phyloP scores from a whole-genome alignment of 2,329 filamentous ascomycete genomes.

The Fusarium cyanostomum region DNA sequence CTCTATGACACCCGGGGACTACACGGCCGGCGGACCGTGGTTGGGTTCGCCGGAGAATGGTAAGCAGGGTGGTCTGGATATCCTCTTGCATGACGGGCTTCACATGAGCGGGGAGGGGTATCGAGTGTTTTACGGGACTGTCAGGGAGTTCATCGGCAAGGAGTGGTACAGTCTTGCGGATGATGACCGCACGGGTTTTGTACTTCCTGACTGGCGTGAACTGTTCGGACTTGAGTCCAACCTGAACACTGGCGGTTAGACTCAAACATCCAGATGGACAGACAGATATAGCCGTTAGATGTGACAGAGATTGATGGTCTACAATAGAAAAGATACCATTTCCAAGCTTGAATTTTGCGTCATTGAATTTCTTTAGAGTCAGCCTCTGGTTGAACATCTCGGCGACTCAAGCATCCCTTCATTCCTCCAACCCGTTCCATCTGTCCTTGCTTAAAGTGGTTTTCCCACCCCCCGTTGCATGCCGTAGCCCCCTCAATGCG shows the following conservation, averaged over 20 bases:
- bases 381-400: neutral
- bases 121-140: slow-evolving; percentile 59
- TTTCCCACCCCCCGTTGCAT: slow-evolving; percentile 13
- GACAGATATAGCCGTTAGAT: neutral
- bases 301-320: neutral
- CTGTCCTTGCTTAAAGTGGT: slow-evolving; percentile 2
- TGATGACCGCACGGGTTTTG: slow-evolving; percentile 52
- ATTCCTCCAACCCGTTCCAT: neutral
- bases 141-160: slow-evolving; percentile 59
- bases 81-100: slow-evolving; percentile 66
- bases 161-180: slow-evolving; percentile 51
- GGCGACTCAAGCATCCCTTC: neutral
- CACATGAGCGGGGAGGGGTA: slow-evolving; percentile 66
- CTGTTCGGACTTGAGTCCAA: slow-evolving; percentile 28
- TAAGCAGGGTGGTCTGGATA: slow-evolving; percentile 60
- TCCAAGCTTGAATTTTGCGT: neutral
- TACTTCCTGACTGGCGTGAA: slow-evolving; percentile 61
- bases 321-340: neutral
- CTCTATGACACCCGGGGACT: slow-evolving; percentile 65
- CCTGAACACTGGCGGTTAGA: slow-evolving; percentile 24
- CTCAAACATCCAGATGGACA: neutral
- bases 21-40: slow-evolving; percentile 58
- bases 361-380: neutral
- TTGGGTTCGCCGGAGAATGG: slow-evolving; percentile 62
- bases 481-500: slow-evolving; percentile 10